A percentile compares a stretch with the other conserved stretches of the same genome.
Evolutionary conservation across 2,329 filamentous ascomycete genomes (phyloP).

Genomic region (Apiospora malaysiana): DNA sequence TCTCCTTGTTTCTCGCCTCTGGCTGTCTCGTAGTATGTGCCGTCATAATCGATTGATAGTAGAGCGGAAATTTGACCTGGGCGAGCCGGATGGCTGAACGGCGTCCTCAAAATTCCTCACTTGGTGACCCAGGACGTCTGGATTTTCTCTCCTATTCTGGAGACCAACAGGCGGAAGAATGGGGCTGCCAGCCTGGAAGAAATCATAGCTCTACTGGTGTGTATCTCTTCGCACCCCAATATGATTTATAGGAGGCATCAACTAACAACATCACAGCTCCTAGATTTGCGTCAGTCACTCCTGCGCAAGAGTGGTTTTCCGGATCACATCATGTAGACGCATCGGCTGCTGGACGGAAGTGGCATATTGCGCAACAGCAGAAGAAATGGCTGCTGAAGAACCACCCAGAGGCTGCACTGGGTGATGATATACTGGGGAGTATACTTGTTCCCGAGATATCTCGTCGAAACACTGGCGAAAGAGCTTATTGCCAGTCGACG

Average conservation of each 20-base stretch:
- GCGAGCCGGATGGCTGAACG: constrained; percentile 28
- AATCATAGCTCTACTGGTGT: constrained; percentile 24
- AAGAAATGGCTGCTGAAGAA: constrained; percentile 55
- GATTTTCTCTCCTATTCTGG: constrained; percentile 19
- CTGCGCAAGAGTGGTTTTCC: constrained; percentile 34
- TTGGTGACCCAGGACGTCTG: constrained; percentile 28
- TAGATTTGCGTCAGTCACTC: constrained; percentile 35
- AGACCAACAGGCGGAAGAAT: constrained; percentile 24
- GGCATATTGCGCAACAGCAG: constrained; percentile 34
- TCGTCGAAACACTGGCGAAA: constrained; percentile 16
- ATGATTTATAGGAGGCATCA: neutral
- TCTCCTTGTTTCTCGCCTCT: constrained; percentile 15
- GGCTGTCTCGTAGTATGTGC: constrained; percentile 25
- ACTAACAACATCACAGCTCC: constrained; percentile 35
- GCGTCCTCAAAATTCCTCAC: constrained; percentile 21
- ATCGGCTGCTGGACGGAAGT: constrained; percentile 27
- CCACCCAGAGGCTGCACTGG: constrained; percentile 55
- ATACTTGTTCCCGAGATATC: constrained; percentile 31
- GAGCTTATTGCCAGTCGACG: constrained; percentile 30
- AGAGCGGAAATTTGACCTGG: constrained; percentile 24
- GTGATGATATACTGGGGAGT: constrained; percentile 34
- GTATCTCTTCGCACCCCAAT: neutral
- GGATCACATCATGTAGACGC: constrained; percentile 20
- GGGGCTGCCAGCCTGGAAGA: constrained; percentile 23
- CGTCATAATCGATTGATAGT: constrained; percentile 11